Evolutionary conservation across 306 rosid genomes (phyloP), one percentile per base, ranked within the genome.

Genomic region (Urtica urens): DNA sequence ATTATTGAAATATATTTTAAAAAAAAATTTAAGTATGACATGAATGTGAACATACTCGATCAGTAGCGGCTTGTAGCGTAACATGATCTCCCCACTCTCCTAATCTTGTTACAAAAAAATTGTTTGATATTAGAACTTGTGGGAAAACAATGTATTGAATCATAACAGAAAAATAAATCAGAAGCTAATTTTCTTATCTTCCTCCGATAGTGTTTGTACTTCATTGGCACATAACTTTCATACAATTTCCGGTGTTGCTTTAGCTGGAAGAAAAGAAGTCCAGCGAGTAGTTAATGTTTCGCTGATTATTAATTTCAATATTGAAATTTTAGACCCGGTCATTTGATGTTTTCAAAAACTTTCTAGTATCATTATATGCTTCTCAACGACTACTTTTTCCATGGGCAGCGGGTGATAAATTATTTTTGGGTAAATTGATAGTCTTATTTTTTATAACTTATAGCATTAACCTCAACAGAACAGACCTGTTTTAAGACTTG

Each of bases 61-160:
- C 99, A 7, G 99, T 94, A 26, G 94, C 96, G 18, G 99, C 99
- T 64, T 92, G 99, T 24, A 92, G 70, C 23, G 96, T 85, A 64
- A 92, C 50, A 77, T 92, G 99, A 78, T 92, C 99, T 71, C 99
- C 99, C 99, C 99, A 92, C 63, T 92, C 99, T 46, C 96, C 99
- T 33, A 87, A 51, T 75, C 99, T 92, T 71, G 73, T 46, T 58
- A 51, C 44, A 56, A 68, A 15, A 2, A 44, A 3, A 47, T 19
- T 5, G 64, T 31, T 45, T 23, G 72, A 38, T 62, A 23, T 3
- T 16, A 60, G 55, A 66, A 64, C 26, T 33, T 45, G 65, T 54
- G 47, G 54, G 38, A 30, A 53, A 42, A 55, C 41, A 39, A 65
- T 38, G 62, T 53, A 58, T 58, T 22, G 46, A 59, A 60, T 44